A percentile compares a stretch with the other conserved stretches of the same genome.
Evolutionary conservation across 257 asterid species (phyloP).

Genomic region (Solanum tarapatanum): DNA sequence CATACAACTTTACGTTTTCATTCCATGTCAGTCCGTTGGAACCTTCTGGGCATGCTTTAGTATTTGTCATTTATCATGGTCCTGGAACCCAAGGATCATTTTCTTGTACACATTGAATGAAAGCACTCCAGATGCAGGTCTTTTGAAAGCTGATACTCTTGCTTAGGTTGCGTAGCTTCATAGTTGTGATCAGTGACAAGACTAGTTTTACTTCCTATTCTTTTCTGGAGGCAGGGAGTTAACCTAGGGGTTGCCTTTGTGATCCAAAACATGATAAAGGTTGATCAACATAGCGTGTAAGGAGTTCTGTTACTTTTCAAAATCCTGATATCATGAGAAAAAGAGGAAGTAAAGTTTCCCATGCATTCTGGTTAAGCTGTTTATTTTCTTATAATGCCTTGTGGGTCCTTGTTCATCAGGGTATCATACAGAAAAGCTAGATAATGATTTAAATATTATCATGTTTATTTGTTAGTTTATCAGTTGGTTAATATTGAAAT

Average conservation of each 20-base stretch:
- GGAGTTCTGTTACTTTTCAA: not conserved
- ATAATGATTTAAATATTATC: not conserved
- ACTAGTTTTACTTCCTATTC: not conserved
- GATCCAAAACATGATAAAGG: not conserved
- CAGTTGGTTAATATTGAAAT: not conserved
- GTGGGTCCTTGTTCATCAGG: not conserved
- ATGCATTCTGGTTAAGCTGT: not conserved
- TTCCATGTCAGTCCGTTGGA: not conserved
- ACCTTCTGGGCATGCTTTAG: not conserved
- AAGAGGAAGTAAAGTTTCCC: not conserved
- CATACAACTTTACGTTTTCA: not conserved
- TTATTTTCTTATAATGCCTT: not conserved
- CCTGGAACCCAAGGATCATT: not conserved
- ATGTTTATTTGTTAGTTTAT: not conserved
- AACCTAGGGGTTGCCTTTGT: not conserved
- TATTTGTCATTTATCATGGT: not conserved
- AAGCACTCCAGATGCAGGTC: not conserved
- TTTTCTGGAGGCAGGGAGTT: not conserved
- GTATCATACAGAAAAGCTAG: not conserved
- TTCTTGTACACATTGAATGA: not conserved
- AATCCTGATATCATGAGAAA: not conserved
- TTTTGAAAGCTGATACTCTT: not conserved
- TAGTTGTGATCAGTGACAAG: not conserved
- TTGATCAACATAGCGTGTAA: not conserved
- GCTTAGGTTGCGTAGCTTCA: not conserved